Conservation (phyloP, 371 early-diverging fungal species). For the Lichtheimia ramosa region DNA sequence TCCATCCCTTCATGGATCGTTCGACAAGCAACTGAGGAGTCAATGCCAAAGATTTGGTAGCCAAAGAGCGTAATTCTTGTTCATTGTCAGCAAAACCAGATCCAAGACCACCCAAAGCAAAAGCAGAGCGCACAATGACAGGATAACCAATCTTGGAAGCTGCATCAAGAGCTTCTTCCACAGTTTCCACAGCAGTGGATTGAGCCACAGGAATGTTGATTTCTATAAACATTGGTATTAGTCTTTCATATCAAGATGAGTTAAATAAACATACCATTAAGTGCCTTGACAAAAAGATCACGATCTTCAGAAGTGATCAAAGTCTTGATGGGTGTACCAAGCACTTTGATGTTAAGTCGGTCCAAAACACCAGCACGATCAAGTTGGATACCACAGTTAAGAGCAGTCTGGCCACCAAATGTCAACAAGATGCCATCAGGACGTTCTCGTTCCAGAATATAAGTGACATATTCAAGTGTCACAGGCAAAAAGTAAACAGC, state of each 20-base stretch:
- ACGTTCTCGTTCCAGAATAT: slow-evolving; percentile 85
- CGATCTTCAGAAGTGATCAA: slow-evolving; percentile 91
- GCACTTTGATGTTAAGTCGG: slow-evolving; percentile 76
- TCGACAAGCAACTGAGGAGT: slow-evolving; percentile 90
- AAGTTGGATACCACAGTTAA: slow-evolving; percentile 89
- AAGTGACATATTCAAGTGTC: slow-evolving; percentile 83
- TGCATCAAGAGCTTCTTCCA: slow-evolving; percentile 84
- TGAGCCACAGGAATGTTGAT: slow-evolving; percentile 87
- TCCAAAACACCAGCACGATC: slow-evolving; percentile 78
- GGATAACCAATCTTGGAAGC: slow-evolving; percentile 86
- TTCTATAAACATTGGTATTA: slow-evolving; percentile 71
- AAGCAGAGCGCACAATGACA: slow-evolving; percentile 91
- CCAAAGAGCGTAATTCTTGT: slow-evolving; percentile 69
- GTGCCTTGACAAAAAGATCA: slow-evolving; percentile 88
- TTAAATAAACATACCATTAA: slow-evolving; percentile 66
- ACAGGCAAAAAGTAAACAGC: slow-evolving; percentile 94
- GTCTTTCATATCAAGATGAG: slow-evolving; percentile 34
- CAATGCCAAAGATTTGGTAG: slow-evolving; percentile 75
- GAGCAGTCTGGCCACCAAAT: slow-evolving; percentile 95
- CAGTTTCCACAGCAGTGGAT: slow-evolving; percentile 78
- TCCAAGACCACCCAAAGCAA: slow-evolving; percentile 90
- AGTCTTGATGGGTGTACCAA: slow-evolving; percentile 92
- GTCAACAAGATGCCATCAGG: slow-evolving; percentile 92
- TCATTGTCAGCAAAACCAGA: slow-evolving; percentile 87
- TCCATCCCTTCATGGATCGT: slow-evolving; percentile 96